Percentiles rank a stretch among this genome's conserved stretches.
These are phyloP conservation scores for Sorghum bicolor DNA, from an alignment of 176 grass and related monocot species.

Conservation along the genomic window Sorghum_bicolor_NCBIv3 NC_012870.2:60498001-60498500, in stretches of 20 bases:
- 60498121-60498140: slow-evolving; percentile 87
- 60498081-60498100: slow-evolving; percentile 5
- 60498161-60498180: slow-evolving; percentile 89
- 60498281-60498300: slow-evolving; percentile 40
- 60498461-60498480: slow-evolving; percentile 30
- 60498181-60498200: slow-evolving; percentile 65
- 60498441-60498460: slow-evolving; percentile 39
- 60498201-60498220: slow-evolving; percentile 74
- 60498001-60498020: slow-evolving; percentile 71
- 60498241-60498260: slow-evolving; percentile 28
- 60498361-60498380: slow-evolving; percentile 92
- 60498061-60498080: neutral
- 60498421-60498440: slow-evolving; percentile 44
- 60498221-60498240: slow-evolving; percentile 43
- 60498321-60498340: slow-evolving; percentile 77
- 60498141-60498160: slow-evolving; percentile 91
- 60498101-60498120: slow-evolving; percentile 87
- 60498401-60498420: slow-evolving; percentile 40
- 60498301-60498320: slow-evolving; percentile 56
- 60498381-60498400: slow-evolving; percentile 64
- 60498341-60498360: slow-evolving; percentile 90
- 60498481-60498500: slow-evolving; percentile 41
- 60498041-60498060: slow-evolving; percentile 15
- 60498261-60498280: slow-evolving; percentile 59
- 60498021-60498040: slow-evolving; percentile 31